Percentiles rank a stretch among this genome's conserved stretches.
phyloP scores from a whole-genome alignment of 1,139 yeast genomes.

The Geotrichum histeridarum region DNA sequence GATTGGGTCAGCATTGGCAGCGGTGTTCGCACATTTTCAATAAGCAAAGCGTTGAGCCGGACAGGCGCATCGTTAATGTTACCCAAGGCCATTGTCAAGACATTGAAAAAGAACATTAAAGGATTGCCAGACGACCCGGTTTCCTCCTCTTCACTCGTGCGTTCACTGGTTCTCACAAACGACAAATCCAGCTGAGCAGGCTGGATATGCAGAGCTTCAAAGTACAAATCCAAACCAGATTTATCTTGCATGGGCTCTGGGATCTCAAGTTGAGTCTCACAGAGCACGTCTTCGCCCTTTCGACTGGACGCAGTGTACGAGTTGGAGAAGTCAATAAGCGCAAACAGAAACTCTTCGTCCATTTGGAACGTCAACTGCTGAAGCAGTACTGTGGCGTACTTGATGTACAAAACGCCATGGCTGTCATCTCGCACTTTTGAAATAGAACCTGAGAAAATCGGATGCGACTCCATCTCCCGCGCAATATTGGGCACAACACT shows the following conservation, averaged over 20 bases:
- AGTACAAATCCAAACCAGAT: constrained; percentile 70
- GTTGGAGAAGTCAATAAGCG: constrained; percentile 69
- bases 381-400: constrained; percentile 79
- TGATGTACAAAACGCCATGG: constrained; percentile 84
- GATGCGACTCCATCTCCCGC: constrained; percentile 80
- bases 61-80: constrained; percentile 96
- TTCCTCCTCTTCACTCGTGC: constrained; percentile 54
- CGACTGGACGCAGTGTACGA: constrained; percentile 30
- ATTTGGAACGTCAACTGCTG: constrained; percentile 90
- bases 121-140: constrained; percentile 52
- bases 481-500: constrained; percentile 80
- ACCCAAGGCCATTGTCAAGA: constrained; percentile 93
- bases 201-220: constrained; percentile 87
- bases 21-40: constrained; percentile 87
- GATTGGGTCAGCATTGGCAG: constrained; percentile 65
- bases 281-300: constrained; percentile 39
- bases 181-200: constrained; percentile 86
- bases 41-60: constrained; percentile 72
- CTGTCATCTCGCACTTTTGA: constrained; percentile 81
- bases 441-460: constrained; percentile 79
- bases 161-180: constrained; percentile 76
- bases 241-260: constrained; percentile 67
- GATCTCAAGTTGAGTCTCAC: constrained; percentile 56
- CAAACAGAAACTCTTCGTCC: constrained; percentile 88
- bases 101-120: constrained; percentile 64